phyloP scores from a whole-genome alignment of 2,329 filamentous ascomycete species.

The Reticulascus tulasneorum region DNA sequence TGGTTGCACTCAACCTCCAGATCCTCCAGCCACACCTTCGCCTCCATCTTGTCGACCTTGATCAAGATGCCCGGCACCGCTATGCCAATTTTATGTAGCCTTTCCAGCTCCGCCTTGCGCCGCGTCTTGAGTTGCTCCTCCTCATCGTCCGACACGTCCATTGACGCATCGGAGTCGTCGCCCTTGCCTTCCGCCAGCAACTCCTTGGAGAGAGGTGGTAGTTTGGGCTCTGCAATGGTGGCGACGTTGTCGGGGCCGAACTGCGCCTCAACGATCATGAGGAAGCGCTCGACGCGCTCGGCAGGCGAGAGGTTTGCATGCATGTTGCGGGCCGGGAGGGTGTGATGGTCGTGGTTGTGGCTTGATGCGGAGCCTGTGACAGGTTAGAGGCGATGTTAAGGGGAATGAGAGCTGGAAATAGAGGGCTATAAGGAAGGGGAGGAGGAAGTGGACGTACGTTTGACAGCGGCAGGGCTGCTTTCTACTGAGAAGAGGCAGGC shows the following conservation, averaged over 20 bases:
- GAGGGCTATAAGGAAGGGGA: slow-evolving; percentile 3
- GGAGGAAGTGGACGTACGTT: slow-evolving; percentile 65
- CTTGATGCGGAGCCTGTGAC: slow-evolving; percentile 54
- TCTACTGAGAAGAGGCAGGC: slow-evolving; percentile 89
- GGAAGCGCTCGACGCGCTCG: slow-evolving; percentile 77
- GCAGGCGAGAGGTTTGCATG: slow-evolving; percentile 68
- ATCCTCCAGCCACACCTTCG: slow-evolving; percentile 87
- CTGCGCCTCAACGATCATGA: slow-evolving; percentile 96
- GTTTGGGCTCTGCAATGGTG: slow-evolving; percentile 66
- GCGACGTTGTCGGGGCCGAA: slow-evolving; percentile 81
- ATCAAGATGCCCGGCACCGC: slow-evolving; percentile 87
- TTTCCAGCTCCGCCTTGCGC: slow-evolving; percentile 66
- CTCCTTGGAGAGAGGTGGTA: slow-evolving; percentile 30
- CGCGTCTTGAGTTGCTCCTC: slow-evolving; percentile 45
- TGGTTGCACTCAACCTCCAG: slow-evolving; percentile 85
- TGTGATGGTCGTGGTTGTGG: slow-evolving; percentile 31
- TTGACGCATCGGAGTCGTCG: slow-evolving; percentile 16
- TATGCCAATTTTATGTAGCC: slow-evolving; percentile 79
- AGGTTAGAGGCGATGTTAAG: slow-evolving; percentile 21
- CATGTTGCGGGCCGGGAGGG: slow-evolving; percentile 52
- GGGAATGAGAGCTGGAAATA: slow-evolving; percentile 18
- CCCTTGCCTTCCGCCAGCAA: not conserved
- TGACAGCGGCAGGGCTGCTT: slow-evolving; percentile 90
- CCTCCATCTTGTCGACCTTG: slow-evolving; percentile 80
- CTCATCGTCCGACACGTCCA: slow-evolving; percentile 15